Conservation (phyloP, 1,139 yeast genomes). For the Geotrichum siamense region DNA sequence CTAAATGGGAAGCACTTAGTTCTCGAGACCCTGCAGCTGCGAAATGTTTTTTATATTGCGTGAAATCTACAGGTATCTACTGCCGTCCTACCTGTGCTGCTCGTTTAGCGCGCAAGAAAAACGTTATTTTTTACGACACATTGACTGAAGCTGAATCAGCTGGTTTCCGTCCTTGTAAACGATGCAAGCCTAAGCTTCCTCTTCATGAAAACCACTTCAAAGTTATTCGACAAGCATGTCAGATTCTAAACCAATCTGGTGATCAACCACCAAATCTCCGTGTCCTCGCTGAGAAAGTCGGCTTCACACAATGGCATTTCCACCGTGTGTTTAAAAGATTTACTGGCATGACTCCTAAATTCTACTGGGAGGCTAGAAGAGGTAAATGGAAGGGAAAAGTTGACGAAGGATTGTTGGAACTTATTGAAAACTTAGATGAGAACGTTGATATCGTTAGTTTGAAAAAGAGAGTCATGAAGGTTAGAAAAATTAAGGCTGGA, state of each 20-base stretch:
- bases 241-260: slow-evolving; percentile 10
- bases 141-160: slow-evolving; percentile 20
- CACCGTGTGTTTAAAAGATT: slow-evolving; percentile 29
- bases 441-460: background rate
- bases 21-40: slow-evolving; percentile 24
- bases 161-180: slow-evolving; percentile 26
- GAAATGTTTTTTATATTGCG: slow-evolving; percentile 24
- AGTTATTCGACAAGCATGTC: slow-evolving; percentile 19
- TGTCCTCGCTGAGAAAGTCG: slow-evolving; percentile 21
- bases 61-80: slow-evolving; percentile 22
- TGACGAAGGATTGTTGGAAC: slow-evolving; percentile 27
- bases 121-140: slow-evolving; percentile 20
- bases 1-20: slow-evolving; percentile 21
- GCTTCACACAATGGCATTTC: slow-evolving; percentile 29
- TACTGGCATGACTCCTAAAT: slow-evolving; percentile 21
- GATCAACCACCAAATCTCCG: slow-evolving; percentile 15
- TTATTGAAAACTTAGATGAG: slow-evolving; percentile 4
- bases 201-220: slow-evolving; percentile 22
- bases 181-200: slow-evolving; percentile 24
- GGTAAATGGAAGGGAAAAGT: slow-evolving; percentile 19
- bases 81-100: slow-evolving; percentile 27
- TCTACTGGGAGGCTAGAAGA: slow-evolving; percentile 18
- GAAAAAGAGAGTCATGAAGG: background rate
- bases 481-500: background rate
- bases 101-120: slow-evolving; percentile 21